Base-by-base conservation (phyloP, 257 asterid species). In the Hygrophila difformis region DNA sequence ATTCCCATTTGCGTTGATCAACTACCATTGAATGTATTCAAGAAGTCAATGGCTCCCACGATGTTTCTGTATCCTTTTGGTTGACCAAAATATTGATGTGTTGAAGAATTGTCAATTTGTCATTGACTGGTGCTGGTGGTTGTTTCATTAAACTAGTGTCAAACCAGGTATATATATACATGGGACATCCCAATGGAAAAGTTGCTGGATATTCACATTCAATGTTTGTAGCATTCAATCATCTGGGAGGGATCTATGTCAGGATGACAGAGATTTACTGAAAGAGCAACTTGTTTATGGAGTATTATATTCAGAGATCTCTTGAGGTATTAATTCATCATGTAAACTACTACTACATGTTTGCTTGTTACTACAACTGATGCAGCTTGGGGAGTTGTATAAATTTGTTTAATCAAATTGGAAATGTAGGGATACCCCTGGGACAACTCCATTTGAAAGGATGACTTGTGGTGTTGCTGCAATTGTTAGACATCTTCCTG, bases 391-490 rank as follows among this genome's bases (percentile, higher is more conserved):
- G 28, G 6, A 29, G 8, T 3, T 20, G 46, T 48, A 22, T n/a
- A n/a, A 18, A 39, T 35, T 51, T 44, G 44, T 23, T 38, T 52
- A 38, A 45, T 26, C 46, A 41, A 66, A 60, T 62, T 46, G 58
- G 47, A 46, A 56, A 49, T 67, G 13, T 34, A 89, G 98, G 83
- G 75, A 9, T 89, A 73, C n/a, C 63, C 96, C 98, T 19, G 91
- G 68, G 44, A 64, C 57, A 35, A 85, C 98, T 10, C 96, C 94
- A 47, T 79, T 77, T 19, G 94, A 89, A 47, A 96, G 96, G 54
- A 55, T 89, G 80, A 93, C 94, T 66, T 85, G 96, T 46, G 98
- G 98, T 26, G 92, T 85, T 41, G 85, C 72, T 63, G 83, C 96
- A 35, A 53, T 89, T 11, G 88, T 79, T 70, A 68, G 92, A 63